phyloP scores from a whole-genome alignment of 768 basidiomycete species.

The Mycena floridula region DNA sequence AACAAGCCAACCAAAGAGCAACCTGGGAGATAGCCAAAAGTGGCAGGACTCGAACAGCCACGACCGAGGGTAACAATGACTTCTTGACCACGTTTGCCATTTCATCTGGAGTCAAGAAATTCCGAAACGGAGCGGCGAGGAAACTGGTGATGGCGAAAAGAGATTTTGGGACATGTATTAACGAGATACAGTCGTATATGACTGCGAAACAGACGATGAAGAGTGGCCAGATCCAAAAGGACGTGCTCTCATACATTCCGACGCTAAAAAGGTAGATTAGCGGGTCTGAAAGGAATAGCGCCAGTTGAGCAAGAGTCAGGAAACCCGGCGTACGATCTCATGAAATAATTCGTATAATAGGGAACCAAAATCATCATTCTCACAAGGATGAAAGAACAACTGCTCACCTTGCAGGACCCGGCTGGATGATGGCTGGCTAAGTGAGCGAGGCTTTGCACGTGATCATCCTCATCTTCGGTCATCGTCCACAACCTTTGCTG shows the following conservation, averaged over 20 bases:
- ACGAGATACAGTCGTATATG: slow-evolving; percentile 21
- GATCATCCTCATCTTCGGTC: slow-evolving; percentile 3
- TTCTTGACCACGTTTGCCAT: slow-evolving; percentile 31
- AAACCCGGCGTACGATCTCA: slow-evolving; percentile 42
- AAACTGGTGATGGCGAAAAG: slow-evolving; percentile 14
- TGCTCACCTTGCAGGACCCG: not conserved
- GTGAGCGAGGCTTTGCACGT: no score
- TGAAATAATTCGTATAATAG: slow-evolving; percentile 49
- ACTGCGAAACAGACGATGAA: slow-evolving; percentile 22
- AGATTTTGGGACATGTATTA: slow-evolving; percentile 20
- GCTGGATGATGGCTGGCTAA: no score
- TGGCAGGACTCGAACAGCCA: slow-evolving; percentile 29
- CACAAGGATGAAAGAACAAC: slow-evolving; percentile 7
- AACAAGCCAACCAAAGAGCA: slow-evolving; percentile 35
- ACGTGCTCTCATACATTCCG: no score
- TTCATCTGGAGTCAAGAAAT: slow-evolving; percentile 48
- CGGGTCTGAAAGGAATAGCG: no score
- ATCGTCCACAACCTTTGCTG: slow-evolving; percentile 3
- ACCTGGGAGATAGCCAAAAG: slow-evolving; percentile 31
- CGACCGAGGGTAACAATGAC: no score
- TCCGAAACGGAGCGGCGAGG: slow-evolving; percentile 37
- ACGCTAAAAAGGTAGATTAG: no score
- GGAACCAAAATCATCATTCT: slow-evolving; percentile 54
- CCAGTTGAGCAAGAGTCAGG: slow-evolving; percentile 36
- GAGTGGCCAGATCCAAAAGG: slow-evolving; percentile 4